Base-by-base conservation (phyloP, 768 basidiomycete species). In the Psilocybe cyanescens region DNA sequence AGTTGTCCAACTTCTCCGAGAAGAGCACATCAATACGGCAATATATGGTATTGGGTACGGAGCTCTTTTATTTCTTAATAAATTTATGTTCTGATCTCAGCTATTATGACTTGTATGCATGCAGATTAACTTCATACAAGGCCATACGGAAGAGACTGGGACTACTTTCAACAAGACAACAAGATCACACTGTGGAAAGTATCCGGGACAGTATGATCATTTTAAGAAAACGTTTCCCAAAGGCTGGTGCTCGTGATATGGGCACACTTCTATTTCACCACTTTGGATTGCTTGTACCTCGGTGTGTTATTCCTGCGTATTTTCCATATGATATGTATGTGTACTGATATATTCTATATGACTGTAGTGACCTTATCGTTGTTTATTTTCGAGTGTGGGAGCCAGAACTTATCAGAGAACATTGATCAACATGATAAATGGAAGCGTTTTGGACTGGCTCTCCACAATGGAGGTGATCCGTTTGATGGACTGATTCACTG, bases 371-470 rank as follows among this genome's bases (percentile, higher is more conserved):
- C 68, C 67, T 11, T 58, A 72, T 61, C n/a, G 4, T 19, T 8
- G 2, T n/a, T 3, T 61, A 65, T 31, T 61, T 65, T 19, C 12
- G 45, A 39, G 28, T 33, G 3, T 50, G 49, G 31, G 63, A 65
- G 47, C 51, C 14, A 14, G n/a, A 57, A 24, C 57, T 58, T 7
- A 45, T 62, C 14, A 37, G 33, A 7, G 60, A 37, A 47, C 4
- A 55, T 74, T 17, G 78, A 60, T 41, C 63, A 64, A 24, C 63
- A 64, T 57, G 76, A 83, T 57, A 83, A 81, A 48, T 81, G 75
- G 75, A 67, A 69, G 37, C 60, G 66, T 1, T 81, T 77, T 69
- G 77, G 78, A 0, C 67, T 81, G 1, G 62, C 46, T 3, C 57
- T 70, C 11, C 69, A 80, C 61, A 64, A 66, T 7, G 68, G 72